Evolutionary conservation across 306 rosid genomes (phyloP).

Genomic region (Luffa aegyptiaca): DNA sequence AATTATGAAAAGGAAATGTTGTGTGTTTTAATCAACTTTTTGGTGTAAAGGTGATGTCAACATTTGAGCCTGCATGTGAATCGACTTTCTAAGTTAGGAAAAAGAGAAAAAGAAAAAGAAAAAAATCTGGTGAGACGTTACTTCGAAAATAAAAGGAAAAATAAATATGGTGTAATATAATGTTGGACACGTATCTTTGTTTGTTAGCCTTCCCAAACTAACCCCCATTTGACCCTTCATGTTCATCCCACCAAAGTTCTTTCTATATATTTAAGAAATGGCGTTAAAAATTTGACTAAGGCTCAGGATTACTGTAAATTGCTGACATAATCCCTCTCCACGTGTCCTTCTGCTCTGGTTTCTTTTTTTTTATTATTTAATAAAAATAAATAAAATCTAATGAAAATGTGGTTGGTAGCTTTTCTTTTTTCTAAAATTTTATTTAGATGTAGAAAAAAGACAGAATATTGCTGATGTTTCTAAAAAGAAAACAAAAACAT

Average conservation of each 20-base stretch:
- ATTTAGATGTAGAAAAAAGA: too few relatives aligned
- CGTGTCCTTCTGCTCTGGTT: too few relatives aligned
- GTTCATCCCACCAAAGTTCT: not conserved
- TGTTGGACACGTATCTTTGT: not conserved
- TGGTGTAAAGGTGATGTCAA: not conserved
- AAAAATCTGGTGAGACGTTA: not conserved
- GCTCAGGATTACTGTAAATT: too few relatives aligned
- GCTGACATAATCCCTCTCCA: too few relatives aligned
- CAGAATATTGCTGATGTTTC: too few relatives aligned
- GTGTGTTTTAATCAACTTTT: not conserved
- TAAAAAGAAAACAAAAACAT: too few relatives aligned
- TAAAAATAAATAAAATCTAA: too few relatives aligned
- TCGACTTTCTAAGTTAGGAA: not conserved
- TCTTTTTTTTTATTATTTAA: too few relatives aligned
- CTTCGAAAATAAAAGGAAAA: not conserved
- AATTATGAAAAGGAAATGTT: not conserved
- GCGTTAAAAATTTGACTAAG: not conserved
- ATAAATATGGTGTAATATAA: not conserved
- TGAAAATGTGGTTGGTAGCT: too few relatives aligned
- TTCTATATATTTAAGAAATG: too few relatives aligned
- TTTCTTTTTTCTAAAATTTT: too few relatives aligned
- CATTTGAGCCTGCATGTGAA: not conserved
- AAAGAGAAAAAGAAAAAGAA: not conserved
- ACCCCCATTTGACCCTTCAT: not conserved
- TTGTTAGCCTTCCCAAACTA: not conserved